These are phyloP conservation scores for Aureobasidium vineae DNA, from an alignment of 2,329 filamentous ascomycete genomes.

Conservation along the genomic window DNA sequence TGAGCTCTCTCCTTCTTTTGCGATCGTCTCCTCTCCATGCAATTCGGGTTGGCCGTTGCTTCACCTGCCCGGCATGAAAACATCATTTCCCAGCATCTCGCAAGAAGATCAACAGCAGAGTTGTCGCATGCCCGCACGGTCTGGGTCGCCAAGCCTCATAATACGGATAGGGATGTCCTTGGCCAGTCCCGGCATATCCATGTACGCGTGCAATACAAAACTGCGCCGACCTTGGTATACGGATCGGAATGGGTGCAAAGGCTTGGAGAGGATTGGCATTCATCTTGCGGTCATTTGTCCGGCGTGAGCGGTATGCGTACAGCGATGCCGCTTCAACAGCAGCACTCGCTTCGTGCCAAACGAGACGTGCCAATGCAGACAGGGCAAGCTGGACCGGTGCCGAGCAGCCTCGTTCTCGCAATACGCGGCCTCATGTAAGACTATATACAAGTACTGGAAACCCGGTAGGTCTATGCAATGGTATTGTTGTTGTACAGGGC, in stretches of 20 bases:
- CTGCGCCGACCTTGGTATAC: slow-evolving; percentile 21
- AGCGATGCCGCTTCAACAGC: background rate
- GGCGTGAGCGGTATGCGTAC: background rate
- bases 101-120: slow-evolving; percentile 12
- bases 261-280: slow-evolving; percentile 14
- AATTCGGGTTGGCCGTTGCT: slow-evolving; percentile 7
- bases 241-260: background rate
- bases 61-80: slow-evolving; percentile 24
- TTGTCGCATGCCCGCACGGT: slow-evolving; percentile 1
- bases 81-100: slow-evolving; percentile 17
- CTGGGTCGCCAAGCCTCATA: slow-evolving; percentile 9
- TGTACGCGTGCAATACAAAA: background rate
- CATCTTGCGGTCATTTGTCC: background rate
- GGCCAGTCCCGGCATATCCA: background rate
- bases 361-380: background rate
- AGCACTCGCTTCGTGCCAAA: background rate
- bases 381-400: background rate
- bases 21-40: background rate
- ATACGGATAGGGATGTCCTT: slow-evolving; percentile 7
- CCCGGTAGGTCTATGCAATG: background rate
- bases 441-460: slow-evolving; percentile 14
- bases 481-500: slow-evolving; percentile 12
- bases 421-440: slow-evolving; percentile 6
- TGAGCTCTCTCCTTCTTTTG: background rate
- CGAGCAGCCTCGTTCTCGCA: background rate